phyloP scores from a whole-genome alignment of 371 early-diverging fungal species.

The Haplosporangium sp. region DNA sequence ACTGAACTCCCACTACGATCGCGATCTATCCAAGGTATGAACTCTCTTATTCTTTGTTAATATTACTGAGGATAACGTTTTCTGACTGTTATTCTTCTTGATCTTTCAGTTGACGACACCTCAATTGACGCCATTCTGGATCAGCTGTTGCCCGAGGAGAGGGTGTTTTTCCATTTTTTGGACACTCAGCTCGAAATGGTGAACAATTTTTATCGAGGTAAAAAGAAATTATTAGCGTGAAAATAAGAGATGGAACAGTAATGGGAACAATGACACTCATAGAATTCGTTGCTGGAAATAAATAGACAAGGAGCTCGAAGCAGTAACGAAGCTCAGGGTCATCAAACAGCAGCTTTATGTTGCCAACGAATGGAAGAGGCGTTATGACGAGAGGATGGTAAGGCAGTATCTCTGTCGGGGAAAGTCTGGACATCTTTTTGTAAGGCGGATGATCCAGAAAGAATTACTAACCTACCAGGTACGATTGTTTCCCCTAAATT shows the following conservation, averaged over 20 bases:
- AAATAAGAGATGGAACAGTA: too few species aligned
- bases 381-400: conserved; percentile 51
- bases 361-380: conserved; percentile 51
- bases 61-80: too few species aligned
- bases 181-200: conserved; percentile 37
- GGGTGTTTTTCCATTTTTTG: conserved; percentile 33
- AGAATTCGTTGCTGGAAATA: too few species aligned
- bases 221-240: not conserved
- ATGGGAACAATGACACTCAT: not conserved
- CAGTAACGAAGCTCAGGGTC: conserved; percentile 54
- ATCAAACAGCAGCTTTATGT: conserved; percentile 52
- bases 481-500: not conserved
- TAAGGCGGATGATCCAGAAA: too few species aligned
- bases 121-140: conserved; percentile 61
- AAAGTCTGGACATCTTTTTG: not conserved
- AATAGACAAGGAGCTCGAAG: conserved; percentile 50
- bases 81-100: not conserved
- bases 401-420: not conserved
- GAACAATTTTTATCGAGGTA: conserved; percentile 44
- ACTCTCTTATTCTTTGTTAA: too few species aligned
- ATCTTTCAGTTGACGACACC: conserved; percentile 14
- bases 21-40: conserved; percentile 23
- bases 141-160: conserved; percentile 38
- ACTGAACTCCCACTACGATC: conserved; percentile 7
- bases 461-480: not conserved